These are phyloP conservation scores for Taiozyma onychis DNA, from an alignment of 1,139 yeast species.

Conservation along the genomic window DNA sequence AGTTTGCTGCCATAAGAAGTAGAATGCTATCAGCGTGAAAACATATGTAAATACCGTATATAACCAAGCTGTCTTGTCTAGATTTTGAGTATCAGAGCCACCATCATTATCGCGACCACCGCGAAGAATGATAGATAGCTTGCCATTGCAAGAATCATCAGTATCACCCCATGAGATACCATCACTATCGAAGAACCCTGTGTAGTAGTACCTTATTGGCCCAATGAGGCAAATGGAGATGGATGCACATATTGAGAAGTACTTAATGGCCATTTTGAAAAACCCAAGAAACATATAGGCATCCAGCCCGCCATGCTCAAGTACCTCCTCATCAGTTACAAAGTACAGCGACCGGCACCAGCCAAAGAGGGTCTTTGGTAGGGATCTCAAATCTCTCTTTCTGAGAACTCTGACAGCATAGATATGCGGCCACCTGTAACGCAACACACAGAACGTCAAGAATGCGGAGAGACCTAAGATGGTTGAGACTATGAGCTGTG, in stretches of 20 bases:
- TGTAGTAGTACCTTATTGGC: constrained; percentile 65
- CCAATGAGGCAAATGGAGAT: constrained; percentile 64
- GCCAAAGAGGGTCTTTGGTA: constrained; percentile 41
- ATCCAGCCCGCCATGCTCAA: constrained; percentile 61
- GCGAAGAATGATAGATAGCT: not conserved
- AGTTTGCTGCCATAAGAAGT: constrained; percentile 57
- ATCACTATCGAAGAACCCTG: constrained; percentile 64
- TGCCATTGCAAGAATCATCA: not conserved
- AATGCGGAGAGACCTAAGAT: constrained; percentile 40
- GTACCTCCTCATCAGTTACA: constrained; percentile 47
- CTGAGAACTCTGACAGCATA: constrained; percentile 32
- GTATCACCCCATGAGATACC: constrained; percentile 27
- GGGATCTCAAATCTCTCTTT: constrained; percentile 28
- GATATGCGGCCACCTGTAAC: constrained; percentile 41
- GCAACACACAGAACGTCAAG: constrained; percentile 36
- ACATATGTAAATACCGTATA: constrained; percentile 76
- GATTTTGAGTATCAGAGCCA: constrained; percentile 20
- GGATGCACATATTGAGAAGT: constrained; percentile 50
- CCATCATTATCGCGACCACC: constrained; percentile 17
- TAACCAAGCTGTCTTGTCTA: constrained; percentile 47
- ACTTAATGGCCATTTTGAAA: constrained; percentile 69
- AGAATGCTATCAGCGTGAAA: constrained; percentile 56
- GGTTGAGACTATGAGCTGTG: constrained; percentile 39
- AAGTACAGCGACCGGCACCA: constrained; percentile 50
- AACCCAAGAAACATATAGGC: constrained; percentile 71